Evolutionary conservation across 2,329 filamentous ascomycete genomes (phyloP).

Genomic region (Zarea fungicola): DNA sequence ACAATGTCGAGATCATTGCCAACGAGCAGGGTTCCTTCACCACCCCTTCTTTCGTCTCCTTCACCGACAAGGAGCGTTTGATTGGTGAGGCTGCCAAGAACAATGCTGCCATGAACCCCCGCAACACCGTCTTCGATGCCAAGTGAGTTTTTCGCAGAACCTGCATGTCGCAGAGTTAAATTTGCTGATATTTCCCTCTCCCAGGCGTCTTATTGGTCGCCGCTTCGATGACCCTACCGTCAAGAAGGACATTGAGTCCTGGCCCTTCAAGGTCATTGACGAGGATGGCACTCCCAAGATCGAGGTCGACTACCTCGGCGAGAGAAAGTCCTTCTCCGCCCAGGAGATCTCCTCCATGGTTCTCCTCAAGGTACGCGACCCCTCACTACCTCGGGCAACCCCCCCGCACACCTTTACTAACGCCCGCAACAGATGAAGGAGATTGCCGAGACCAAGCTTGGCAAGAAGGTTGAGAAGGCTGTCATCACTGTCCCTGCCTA

Average conservation of each 20-base stretch:
- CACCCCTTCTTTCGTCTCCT: conserved; percentile 97
- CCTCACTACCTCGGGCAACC: background rate
- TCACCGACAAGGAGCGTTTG: conserved; percentile 97
- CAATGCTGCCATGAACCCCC: conserved; percentile 98
- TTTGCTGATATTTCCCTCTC: conserved; percentile 14
- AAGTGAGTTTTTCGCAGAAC: conserved; percentile 59
- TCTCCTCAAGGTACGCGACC: conserved; percentile 74
- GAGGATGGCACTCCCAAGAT: conserved; percentile 84
- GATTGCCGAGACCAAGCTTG: conserved; percentile 71
- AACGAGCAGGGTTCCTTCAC: conserved; percentile 99
- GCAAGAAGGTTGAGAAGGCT: conserved; percentile 79
- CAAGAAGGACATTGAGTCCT: conserved; percentile 98
- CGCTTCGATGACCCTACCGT: conserved; percentile 92
- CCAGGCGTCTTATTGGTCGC: conserved; percentile 93
- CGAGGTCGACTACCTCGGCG: conserved; percentile 90
- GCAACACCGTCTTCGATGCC: conserved; percentile 98
- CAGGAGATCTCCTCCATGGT: conserved; percentile 99
- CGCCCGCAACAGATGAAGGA: conserved; percentile 71
- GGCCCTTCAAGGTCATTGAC: conserved; percentile 98
- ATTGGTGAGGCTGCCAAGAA: conserved; percentile 99
- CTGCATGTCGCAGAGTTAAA: background rate
- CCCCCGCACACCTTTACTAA: conserved; percentile 13
- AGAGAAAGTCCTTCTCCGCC: conserved; percentile 93
- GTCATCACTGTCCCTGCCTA: conserved; percentile 94
- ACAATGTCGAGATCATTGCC: conserved; percentile 99